These are phyloP conservation scores for Ceriops decandra DNA, from an alignment of 345 rosid genomes.

Conservation along the genomic window DNA sequence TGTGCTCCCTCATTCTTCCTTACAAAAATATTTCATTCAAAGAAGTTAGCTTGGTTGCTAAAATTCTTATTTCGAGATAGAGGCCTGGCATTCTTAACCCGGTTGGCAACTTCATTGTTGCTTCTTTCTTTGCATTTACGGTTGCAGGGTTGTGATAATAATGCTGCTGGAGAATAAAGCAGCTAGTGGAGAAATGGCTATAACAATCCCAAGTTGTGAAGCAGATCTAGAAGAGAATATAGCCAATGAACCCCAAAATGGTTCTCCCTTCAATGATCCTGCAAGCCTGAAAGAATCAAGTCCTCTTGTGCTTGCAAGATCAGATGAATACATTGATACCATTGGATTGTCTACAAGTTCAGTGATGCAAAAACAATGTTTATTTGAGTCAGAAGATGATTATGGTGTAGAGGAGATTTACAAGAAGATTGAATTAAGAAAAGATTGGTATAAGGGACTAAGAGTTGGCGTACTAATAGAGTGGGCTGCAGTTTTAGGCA, in stretches of 20 bases:
- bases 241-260: slow-evolving; percentile 15
- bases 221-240: slow-evolving; percentile 15
- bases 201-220: slow-evolving; percentile 39
- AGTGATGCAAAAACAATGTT: background rate
- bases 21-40: no score
- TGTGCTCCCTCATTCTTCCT: no score
- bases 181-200: slow-evolving; percentile 37
- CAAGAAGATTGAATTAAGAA: slow-evolving; percentile 43
- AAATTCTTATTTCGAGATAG: no score
- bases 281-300: background rate
- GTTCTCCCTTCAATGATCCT: slow-evolving; percentile 20
- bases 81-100: no score
- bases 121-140: no score
- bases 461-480: slow-evolving; percentile 38
- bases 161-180: slow-evolving; percentile 3
- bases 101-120: no score
- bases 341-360: slow-evolving; percentile 9
- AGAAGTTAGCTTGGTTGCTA: no score
- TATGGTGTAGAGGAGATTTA: slow-evolving; percentile 49
- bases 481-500: slow-evolving; percentile 31
- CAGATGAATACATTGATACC: slow-evolving; percentile 12
- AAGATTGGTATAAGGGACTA: slow-evolving; percentile 32
- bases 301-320: background rate
- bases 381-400: slow-evolving; percentile 25
- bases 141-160: no score